Evolutionary conservation across 78 protist species (phyloP).

Genomic region (Emiliania huxleyi): DNA sequence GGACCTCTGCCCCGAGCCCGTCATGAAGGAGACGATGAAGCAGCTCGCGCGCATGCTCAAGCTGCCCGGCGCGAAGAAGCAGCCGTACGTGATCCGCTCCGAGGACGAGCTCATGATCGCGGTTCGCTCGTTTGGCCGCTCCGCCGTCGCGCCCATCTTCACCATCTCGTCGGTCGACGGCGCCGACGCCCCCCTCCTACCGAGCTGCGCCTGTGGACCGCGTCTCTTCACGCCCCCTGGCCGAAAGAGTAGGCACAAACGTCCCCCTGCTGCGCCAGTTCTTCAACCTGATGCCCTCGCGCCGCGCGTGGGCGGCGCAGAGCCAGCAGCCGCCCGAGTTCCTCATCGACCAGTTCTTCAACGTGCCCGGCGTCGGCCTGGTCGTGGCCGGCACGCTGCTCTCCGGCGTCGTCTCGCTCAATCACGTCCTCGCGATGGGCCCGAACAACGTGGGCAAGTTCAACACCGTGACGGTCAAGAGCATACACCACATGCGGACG

Average conservation of each 20-base stretch:
- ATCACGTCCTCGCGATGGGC: constrained; percentile 75
- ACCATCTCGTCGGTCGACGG: constrained; percentile 68
- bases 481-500: constrained; percentile 45
- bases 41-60: constrained; percentile 46
- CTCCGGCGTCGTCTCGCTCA: constrained; percentile 60
- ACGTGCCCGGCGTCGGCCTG: constrained; percentile 80
- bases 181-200: not conserved
- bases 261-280: constrained; percentile 68
- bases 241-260: not conserved
- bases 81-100: constrained; percentile 71
- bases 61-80: constrained; percentile 58
- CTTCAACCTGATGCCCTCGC: constrained; percentile 80
- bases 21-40: constrained; percentile 64
- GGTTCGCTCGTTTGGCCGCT: not conserved
- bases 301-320: constrained; percentile 56
- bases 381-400: constrained; percentile 85
- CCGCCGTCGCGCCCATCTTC: constrained; percentile 80
- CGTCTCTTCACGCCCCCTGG: too few species aligned
- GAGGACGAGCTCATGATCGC: not conserved
- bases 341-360: constrained; percentile 53
- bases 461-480: constrained; percentile 62
- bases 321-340: constrained; percentile 41
- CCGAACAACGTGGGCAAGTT: constrained; percentile 81
- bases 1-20: constrained; percentile 84
- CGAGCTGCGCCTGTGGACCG: too few species aligned